Percentiles rank a stretch among this genome's conserved stretches.
phyloP scores from a whole-genome alignment of 2,329 filamentous ascomycete genomes.

The Xylariaceae sp. region DNA sequence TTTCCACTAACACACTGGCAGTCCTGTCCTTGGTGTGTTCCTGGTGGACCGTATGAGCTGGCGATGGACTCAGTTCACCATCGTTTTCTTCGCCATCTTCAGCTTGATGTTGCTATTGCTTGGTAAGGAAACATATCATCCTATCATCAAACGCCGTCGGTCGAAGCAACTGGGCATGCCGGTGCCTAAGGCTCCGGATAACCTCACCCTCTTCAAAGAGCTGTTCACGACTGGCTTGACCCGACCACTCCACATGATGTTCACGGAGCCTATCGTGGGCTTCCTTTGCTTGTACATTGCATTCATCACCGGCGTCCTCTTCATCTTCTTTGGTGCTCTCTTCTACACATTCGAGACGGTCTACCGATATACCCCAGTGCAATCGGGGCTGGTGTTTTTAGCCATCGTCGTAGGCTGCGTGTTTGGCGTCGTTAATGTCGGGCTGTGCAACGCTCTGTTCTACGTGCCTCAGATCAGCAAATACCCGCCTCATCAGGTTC shows the following conservation, averaged over 20 bases:
- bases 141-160: slow-evolving; percentile 40
- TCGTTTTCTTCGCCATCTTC: slow-evolving; percentile 42
- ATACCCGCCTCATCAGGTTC: slow-evolving; percentile 30
- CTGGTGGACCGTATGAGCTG: slow-evolving; percentile 42
- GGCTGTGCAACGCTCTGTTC: slow-evolving; percentile 38
- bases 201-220: slow-evolving; percentile 24
- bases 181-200: slow-evolving; percentile 24
- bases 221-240: slow-evolving; percentile 42
- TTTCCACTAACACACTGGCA: slow-evolving; percentile 22
- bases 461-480: slow-evolving; percentile 36
- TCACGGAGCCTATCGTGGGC: slow-evolving; percentile 58
- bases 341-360: slow-evolving; percentile 43
- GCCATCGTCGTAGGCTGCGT: slow-evolving; percentile 43
- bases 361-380: slow-evolving; percentile 41
- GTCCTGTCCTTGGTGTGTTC: slow-evolving; percentile 46
- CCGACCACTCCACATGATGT: slow-evolving; percentile 52
- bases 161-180: slow-evolving; percentile 34
- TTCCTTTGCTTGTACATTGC: slow-evolving; percentile 48
- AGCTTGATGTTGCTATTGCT: slow-evolving; percentile 35
- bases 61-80: slow-evolving; percentile 50
- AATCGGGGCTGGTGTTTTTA: slow-evolving; percentile 42
- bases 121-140: slow-evolving; percentile 53
- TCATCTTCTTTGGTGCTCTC: slow-evolving; percentile 48
- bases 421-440: slow-evolving; percentile 38
- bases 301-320: slow-evolving; percentile 48